These are phyloP conservation scores for Candida mattraensis DNA, from an alignment of 805 yeast genomes.

Conservation along the genomic window DNA sequence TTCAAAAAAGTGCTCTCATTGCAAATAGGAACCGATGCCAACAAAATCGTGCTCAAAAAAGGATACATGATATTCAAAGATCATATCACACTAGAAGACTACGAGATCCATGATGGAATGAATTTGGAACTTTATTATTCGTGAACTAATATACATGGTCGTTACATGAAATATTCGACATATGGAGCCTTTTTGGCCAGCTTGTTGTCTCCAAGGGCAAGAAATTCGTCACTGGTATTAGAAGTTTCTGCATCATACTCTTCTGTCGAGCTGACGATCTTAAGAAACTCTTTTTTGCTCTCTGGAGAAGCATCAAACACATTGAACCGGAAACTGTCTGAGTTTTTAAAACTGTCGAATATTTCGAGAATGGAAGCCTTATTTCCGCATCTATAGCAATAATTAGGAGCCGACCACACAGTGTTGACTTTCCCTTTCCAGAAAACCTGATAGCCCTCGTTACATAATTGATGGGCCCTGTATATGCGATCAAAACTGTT, in stretches of 20 bases:
- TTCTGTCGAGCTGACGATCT: constrained; percentile 39
- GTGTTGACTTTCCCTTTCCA: constrained; percentile 91
- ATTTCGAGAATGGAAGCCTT: constrained; percentile 96
- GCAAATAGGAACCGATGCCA: constrained; percentile 76
- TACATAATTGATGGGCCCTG: constrained; percentile 95
- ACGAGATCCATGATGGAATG: constrained; percentile 88
- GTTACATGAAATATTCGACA: constrained; percentile 42
- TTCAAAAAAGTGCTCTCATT: constrained; percentile 80
- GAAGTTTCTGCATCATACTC: constrained; percentile 16
- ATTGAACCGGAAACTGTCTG: constrained; percentile 68
- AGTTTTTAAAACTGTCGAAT: constrained; percentile 53
- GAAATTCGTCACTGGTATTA: constrained; percentile 14
- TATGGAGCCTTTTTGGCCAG: constrained; percentile 37
- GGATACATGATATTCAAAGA: constrained; percentile 85
- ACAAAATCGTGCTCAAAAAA: constrained; percentile 71
- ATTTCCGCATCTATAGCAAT: constrained; percentile 96
- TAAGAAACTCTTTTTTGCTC: constrained; percentile 59
- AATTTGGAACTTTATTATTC: constrained; percentile 81
- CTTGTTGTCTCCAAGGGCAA: constrained; percentile 18
- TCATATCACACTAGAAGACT: constrained; percentile 90
- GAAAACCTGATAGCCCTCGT: constrained; percentile 91
- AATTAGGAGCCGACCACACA: constrained; percentile 98
- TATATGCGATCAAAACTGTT: constrained; percentile 79
- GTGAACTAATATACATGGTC: constrained; percentile 26
- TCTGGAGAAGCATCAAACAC: constrained; percentile 98